Evolutionary conservation across 192 early-diverging fungal species (phyloP).

Genomic region (Umbelopsis ramanniana): DNA sequence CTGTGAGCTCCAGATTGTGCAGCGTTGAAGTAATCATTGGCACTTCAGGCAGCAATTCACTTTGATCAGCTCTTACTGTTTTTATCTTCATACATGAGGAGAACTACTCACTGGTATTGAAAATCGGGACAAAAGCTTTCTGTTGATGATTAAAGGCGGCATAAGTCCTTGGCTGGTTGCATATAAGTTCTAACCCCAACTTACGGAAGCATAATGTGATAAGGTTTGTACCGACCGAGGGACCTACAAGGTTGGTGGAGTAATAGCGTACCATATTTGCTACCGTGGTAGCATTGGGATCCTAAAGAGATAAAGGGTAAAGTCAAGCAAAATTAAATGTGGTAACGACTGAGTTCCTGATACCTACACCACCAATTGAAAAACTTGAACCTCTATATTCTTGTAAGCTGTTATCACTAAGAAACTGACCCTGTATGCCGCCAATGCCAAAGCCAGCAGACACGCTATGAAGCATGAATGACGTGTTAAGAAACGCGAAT

Average conservation of each 20-base stretch:
- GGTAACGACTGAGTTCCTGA: not conserved
- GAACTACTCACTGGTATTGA: conserved; percentile 19
- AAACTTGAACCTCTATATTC: conserved; percentile 59
- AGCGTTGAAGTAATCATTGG: conserved; percentile 48
- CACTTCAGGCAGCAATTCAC: not conserved
- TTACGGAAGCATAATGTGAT: conserved; percentile 55
- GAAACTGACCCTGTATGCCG: conserved; percentile 37
- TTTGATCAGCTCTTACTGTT: not conserved
- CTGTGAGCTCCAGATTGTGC: conserved; percentile 59
- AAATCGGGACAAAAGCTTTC: conserved; percentile 34
- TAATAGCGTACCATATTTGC: conserved; percentile 52
- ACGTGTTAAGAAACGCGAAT: not conserved
- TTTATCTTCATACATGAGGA: not conserved
- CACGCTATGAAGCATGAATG: conserved; percentile 37
- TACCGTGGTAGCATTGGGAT: conserved; percentile 43
- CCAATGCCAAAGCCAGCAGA: conserved; percentile 60
- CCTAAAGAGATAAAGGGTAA: conserved; percentile 25
- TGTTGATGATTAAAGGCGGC: not conserved
- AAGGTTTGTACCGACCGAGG: conserved; percentile 50
- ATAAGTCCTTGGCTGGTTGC: not conserved
- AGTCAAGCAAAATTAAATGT: not conserved
- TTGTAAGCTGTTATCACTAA: conserved; percentile 33
- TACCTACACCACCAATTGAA: conserved; percentile 56
- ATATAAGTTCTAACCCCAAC: conserved; percentile 4
- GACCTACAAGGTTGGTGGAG: conserved; percentile 47